phyloP scores from a whole-genome alignment of 257 asterid species.

The Przewalskia tangutica region DNA sequence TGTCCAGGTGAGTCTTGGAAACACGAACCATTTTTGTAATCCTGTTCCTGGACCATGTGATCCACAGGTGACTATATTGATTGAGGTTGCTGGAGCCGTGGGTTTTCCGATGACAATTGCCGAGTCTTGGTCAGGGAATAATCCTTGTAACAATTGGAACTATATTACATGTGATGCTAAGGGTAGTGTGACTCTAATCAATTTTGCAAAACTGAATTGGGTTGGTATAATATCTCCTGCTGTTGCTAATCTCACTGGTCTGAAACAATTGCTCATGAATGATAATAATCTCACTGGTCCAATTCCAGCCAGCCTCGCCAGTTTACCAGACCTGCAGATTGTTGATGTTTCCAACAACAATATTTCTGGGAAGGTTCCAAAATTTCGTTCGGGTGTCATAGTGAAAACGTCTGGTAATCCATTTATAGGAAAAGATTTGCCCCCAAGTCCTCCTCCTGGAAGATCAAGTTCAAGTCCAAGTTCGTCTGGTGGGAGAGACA shows the following conservation, averaged over 20 bases:
- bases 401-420: conserved; percentile 43
- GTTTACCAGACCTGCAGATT: conserved; percentile 31
- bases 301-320: conserved; percentile 48
- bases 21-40: conserved; percentile 43
- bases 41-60: conserved; percentile 55
- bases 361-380: conserved; percentile 62
- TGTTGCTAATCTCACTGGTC: conserved; percentile 34
- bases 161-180: conserved; percentile 37
- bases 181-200: conserved; percentile 42
- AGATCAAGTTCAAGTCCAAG: neutral
- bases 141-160: conserved; percentile 58
- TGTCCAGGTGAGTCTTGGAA: conserved; percentile 34
- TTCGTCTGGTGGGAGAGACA: neutral
- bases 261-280: conserved; percentile 34
- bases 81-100: conserved; percentile 36
- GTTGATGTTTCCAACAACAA: conserved; percentile 78
- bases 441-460: conserved; percentile 19
- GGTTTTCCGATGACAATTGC: conserved; percentile 53
- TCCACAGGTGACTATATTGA: conserved; percentile 56
- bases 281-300: conserved; percentile 54
- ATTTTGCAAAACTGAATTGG: conserved; percentile 49
- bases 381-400: conserved; percentile 25
- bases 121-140: conserved; percentile 60
- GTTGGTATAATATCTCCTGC: conserved; percentile 56
- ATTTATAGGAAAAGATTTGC: conserved; percentile 43